Conservation (phyloP, 2,329 filamentous ascomycete genomes). For the Ophiostoma himal-ulmi region DNA sequence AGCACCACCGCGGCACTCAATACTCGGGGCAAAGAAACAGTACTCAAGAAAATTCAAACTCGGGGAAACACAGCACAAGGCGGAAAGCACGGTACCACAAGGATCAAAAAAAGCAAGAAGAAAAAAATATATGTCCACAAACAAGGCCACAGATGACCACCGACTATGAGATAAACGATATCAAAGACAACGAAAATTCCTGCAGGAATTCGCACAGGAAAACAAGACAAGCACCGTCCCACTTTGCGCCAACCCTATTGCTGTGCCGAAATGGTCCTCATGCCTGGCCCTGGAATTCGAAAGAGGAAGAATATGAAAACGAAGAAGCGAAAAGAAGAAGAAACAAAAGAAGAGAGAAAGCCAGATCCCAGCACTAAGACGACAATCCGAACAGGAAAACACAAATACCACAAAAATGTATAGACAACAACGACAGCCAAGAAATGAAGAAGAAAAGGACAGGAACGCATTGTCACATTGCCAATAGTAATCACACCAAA, state of each 20-base stretch:
- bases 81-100: not conserved
- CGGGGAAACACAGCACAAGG: not conserved
- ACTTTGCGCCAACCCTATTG: conserved; percentile 28
- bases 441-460: not conserved
- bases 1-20: not conserved
- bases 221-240: conserved; percentile 24
- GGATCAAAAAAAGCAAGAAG: not conserved
- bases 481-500: conserved; percentile 4
- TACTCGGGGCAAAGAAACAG: no score
- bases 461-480: conserved; percentile 3
- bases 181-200: not conserved
- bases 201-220: not conserved
- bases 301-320: not conserved
- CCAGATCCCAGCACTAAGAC: not conserved
- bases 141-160: not conserved
- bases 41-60: not conserved
- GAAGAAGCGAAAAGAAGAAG: not conserved
- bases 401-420: not conserved
- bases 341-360: not conserved
- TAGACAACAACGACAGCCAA: conserved; percentile 7
- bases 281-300: conserved; percentile 22
- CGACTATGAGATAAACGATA: conserved; percentile 5
- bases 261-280: conserved; percentile 27
- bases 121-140: conserved; percentile 4
- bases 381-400: not conserved